Conservation (phyloP, 768 basidiomycete species). For the Calocybe cyanea region DNA sequence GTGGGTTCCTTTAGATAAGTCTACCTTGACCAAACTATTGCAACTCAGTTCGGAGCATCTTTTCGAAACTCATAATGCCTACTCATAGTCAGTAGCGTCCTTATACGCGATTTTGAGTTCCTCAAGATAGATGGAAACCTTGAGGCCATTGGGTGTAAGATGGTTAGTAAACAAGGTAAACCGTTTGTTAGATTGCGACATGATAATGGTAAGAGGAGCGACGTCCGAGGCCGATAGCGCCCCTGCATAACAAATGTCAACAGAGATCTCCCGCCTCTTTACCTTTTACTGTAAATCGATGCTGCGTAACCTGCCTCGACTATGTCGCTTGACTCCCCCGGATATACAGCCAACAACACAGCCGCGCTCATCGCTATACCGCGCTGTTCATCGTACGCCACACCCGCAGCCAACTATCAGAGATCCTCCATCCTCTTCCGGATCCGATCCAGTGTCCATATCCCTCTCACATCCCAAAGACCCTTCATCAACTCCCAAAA, state of each 20-base stretch:
- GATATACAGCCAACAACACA: slow-evolving; percentile 3
- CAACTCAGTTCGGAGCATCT: neutral
- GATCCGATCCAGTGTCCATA: slow-evolving; percentile 9
- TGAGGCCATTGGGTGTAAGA: slow-evolving; percentile 21
- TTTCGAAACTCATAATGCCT: neutral
- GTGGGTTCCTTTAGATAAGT: slow-evolving; percentile 9
- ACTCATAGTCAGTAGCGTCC: slow-evolving; percentile 8
- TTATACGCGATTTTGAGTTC: slow-evolving; percentile 11
- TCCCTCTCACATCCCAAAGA: slow-evolving; percentile 13
- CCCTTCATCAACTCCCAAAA: slow-evolving; percentile 5
- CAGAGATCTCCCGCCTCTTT: too few relatives aligned
- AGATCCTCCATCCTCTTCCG: slow-evolving; percentile 8
- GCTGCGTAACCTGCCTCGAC: slow-evolving; percentile 12
- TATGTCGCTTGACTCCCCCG: slow-evolving; percentile 9
- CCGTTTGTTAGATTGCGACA: slow-evolving; percentile 7
- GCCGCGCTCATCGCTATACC: neutral
- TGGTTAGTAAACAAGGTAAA: slow-evolving; percentile 18
- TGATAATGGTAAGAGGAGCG: neutral
- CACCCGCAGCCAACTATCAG: slow-evolving; percentile 12
- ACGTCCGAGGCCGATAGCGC: neutral
- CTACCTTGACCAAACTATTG: slow-evolving; percentile 9
- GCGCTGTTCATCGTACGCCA: slow-evolving; percentile 3
- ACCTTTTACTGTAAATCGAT: slow-evolving; percentile 1
- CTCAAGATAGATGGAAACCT: slow-evolving; percentile 19
- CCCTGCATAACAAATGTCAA: neutral